Evolutionary conservation across 345 rosid genomes (phyloP).

Genomic region (Ricinus communis): DNA sequence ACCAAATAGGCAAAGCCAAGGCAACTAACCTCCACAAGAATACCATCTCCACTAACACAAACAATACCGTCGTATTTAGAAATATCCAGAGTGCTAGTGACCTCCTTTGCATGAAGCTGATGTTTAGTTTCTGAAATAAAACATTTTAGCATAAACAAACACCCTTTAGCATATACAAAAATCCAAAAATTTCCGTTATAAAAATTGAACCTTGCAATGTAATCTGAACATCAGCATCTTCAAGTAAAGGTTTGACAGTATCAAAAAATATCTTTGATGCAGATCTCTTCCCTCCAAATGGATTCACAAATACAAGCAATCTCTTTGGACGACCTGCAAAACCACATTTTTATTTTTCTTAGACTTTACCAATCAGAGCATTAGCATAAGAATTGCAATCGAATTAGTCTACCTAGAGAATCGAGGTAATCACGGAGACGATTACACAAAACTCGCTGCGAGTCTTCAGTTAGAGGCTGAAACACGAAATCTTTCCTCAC

Average conservation of each 20-base stretch:
- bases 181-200: neutral
- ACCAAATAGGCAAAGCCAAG: constrained; percentile 10
- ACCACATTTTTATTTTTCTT: no score
- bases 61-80: constrained; percentile 77
- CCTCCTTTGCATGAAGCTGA: constrained; percentile 81
- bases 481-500: constrained; percentile 70
- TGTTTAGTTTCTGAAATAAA: constrained; percentile 58
- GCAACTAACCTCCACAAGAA: constrained; percentile 85
- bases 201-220: constrained; percentile 60
- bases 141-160: neutral
- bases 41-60: constrained; percentile 93
- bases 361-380: no score
- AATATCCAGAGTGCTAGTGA: constrained; percentile 55
- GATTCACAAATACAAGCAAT: constrained; percentile 70
- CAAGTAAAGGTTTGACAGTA: constrained; percentile 75
- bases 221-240: constrained; percentile 67
- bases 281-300: constrained; percentile 78
- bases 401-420: constrained; percentile 53
- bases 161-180: neutral
- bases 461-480: constrained; percentile 60
- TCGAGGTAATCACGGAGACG: constrained; percentile 53
- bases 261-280: constrained; percentile 65
- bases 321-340: constrained; percentile 73
- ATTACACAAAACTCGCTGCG: constrained; percentile 57
- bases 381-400: neutral